Base-by-base conservation (phyloP, 192 early-diverging fungal genomes). In the Phlyctochytrium planicorne region DNA sequence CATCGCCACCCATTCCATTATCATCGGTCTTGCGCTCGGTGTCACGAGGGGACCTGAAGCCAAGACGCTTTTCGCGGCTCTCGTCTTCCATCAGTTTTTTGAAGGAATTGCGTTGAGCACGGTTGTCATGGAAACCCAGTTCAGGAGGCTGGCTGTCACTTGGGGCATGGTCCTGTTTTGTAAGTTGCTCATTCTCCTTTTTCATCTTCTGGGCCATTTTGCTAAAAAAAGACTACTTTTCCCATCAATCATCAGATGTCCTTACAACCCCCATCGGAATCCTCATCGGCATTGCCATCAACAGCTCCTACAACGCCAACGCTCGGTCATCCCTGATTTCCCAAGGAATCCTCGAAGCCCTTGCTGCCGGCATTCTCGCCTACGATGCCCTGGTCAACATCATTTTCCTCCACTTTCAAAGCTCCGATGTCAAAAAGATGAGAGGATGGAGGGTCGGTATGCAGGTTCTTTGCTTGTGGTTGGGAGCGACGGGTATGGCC, bases 221-320 rank as follows among this genome's bases (percentile, higher is more conserved):
- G n/a, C n/a, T n/a, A n/a, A n/a, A n/a, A n/a, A n/a, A n/a, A n/a
- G n/a, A n/a, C n/a, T n/a, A n/a, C n/a, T n/a, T n/a, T n/a, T n/a
- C n/a, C n/a, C n/a, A n/a, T n/a, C n/a, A n/a, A n/a, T n/a, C n/a
- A n/a, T n/a, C n/a, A n/a, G n/a, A 89, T 72, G 82, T 87, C 0
- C 12, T 84, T n/a, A 93, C 87, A 23, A 94, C 93, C 12, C 94
- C 94, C 2, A 3, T 96, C 37, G 94, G 94, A 17, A 80, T 90
- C 59, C 83, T 77, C 0, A 83, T 94, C 56, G 93, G 94, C 25
- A 89, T 94, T 61, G 86, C 75, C 47, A 83, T 92, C 66, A 79
- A 82, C 3, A 62, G 78, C 32, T 69, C 87, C 6, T 89, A 87
- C 74, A 79, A 88, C 23, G 82, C 82, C 2, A 71, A 78, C 16